These are phyloP conservation scores for Candida maltosa DNA, from an alignment of 805 yeast genomes.

Conservation along the genomic window DNA sequence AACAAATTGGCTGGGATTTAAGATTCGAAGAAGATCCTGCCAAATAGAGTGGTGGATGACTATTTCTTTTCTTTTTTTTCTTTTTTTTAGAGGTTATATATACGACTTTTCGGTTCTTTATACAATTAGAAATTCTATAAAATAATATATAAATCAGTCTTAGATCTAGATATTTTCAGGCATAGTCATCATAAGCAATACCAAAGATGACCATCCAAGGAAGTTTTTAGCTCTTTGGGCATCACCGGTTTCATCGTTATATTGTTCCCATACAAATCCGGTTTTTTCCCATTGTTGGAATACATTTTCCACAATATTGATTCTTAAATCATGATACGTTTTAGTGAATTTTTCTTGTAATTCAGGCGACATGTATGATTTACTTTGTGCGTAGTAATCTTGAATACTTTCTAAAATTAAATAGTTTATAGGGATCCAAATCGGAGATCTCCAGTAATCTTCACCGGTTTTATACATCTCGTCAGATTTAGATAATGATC, in stretches of 20 bases:
- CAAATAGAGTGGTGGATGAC: conserved; percentile 15
- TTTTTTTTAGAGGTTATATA: background rate
- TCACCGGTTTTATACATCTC: conserved; percentile 71
- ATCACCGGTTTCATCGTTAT: conserved; percentile 70
- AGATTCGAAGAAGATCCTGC: conserved; percentile 66
- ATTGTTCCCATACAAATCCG: conserved; percentile 90
- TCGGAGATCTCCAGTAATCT: conserved; percentile 93
- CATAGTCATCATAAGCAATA: conserved; percentile 79
- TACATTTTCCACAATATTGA: conserved; percentile 66
- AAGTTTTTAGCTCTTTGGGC: conserved; percentile 86
- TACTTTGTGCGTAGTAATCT: conserved; percentile 44
- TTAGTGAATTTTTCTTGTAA: conserved; percentile 33
- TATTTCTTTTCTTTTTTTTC: background rate
- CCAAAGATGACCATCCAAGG: conserved; percentile 90
- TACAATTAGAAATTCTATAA: conserved; percentile 1
- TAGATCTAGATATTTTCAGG: conserved; percentile 43
- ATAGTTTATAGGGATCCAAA: conserved; percentile 92
- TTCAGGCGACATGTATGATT: conserved; percentile 22
- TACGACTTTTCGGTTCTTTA: background rate
- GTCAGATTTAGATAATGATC: conserved; percentile 74
- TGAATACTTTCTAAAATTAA: conserved; percentile 67
- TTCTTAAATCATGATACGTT: conserved; percentile 58
- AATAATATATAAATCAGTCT: background rate
- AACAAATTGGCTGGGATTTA: conserved; percentile 91
- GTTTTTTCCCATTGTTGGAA: conserved; percentile 66